Evolutionary conservation across 176 grass and related monocot genomes (phyloP), one percentile per base, ranked within the genome.

Genomic region (Bothriochloa decipiens): DNA sequence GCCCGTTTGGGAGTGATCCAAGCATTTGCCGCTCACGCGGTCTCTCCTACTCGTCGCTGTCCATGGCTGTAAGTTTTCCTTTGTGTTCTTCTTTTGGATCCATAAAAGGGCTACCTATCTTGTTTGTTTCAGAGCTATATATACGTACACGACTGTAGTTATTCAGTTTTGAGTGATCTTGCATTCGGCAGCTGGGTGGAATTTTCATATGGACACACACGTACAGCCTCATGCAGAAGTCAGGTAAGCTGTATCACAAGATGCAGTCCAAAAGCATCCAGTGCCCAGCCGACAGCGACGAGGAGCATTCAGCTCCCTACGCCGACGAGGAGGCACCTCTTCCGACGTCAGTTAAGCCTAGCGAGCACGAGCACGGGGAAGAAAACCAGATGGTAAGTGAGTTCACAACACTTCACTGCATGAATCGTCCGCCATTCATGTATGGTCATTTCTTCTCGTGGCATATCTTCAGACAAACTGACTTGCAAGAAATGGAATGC

Each of bases 141-240:
- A 50, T 2, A n/a, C 10, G 10, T 20, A 58, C 8, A 8, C n/a
- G 29, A 32, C 29, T 32, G 29, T 32, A 55, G 2, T 28, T 22
- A 4, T 42, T 16, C 22, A 67, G 39, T 77, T 77, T n/a, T 7
- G 87, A 43, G 15, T 32, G 43, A 74, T 11, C 40, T 66, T 68
- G 10, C 25, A 39, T 72, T 62, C 23, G 86, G 76, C 89, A 98
- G 93, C 93, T 98, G 22, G 93, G 96, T 82, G 96, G 91, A 8
- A 76, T 98, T 46, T 95, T 85, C 86, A 92, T 94, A 77, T 97
- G 95, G 95, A 97, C 92, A 4, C 18, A 91, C 72, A 92, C 95
- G 2, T 97, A 92, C 76, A 89, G 90, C 85, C 88, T 87, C 8
- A 92, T 94, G 90, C 91, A 94, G 88, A 97, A 89, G 75, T 85